Percentiles rank a stretch among this genome's conserved stretches.
phyloP scores from a whole-genome alignment of 306 rosid species.

The Citrullus amarus region DNA sequence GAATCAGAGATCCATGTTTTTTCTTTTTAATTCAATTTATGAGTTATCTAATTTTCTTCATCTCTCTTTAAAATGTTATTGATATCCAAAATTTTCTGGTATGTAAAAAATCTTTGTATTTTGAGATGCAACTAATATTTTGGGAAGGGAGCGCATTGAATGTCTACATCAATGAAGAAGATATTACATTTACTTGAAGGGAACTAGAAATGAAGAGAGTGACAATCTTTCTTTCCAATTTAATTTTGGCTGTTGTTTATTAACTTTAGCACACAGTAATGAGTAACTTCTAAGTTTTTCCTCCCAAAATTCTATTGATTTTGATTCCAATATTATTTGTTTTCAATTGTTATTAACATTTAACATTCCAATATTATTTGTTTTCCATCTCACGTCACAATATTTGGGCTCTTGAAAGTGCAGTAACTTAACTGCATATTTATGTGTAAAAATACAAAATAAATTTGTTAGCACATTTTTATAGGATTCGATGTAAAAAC shows the following conservation, averaged over 20 bases:
- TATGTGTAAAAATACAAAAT: no score
- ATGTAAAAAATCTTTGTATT: neutral
- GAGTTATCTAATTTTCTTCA: neutral
- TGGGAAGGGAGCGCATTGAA: neutral
- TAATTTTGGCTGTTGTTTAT: neutral
- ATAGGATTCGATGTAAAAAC: neutral
- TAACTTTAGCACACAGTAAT: neutral
- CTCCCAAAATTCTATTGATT: neutral
- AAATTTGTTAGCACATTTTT: no score
- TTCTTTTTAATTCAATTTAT: neutral
- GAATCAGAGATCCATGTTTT: neutral
- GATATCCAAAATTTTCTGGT: neutral
- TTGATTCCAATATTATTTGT: neutral
- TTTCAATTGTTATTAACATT: no score
- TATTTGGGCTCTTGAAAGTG: no score
- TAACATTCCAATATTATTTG: no score
- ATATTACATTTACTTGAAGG: no score
- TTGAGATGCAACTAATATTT: neutral
- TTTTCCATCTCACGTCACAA: no score
- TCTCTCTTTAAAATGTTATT: neutral
- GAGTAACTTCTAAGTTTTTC: neutral
- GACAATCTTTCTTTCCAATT: neutral
- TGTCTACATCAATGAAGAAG: neutral
- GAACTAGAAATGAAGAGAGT: neutral
- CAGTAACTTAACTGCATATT: no score